phyloP scores from a whole-genome alignment of 2,329 filamentous ascomycete genomes.

The Neocatenulostroma microsporum region DNA sequence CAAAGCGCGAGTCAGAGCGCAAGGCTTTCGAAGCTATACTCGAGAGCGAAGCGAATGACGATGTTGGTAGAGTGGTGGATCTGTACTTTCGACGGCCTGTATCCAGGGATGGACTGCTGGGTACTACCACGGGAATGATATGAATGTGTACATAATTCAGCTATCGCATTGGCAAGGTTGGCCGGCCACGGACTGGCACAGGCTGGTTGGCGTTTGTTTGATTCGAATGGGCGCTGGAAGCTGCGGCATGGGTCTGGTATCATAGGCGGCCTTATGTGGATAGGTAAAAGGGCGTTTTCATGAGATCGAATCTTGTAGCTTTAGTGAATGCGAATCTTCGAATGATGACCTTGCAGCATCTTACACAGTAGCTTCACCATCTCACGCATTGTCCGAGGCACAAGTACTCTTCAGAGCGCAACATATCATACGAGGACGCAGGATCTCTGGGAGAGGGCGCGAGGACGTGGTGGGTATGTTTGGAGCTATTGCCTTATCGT shows the following conservation, averaged over 20 bases:
- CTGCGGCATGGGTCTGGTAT: slow-evolving; percentile 3
- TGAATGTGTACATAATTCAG: slow-evolving; percentile 5
- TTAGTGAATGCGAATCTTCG: no score
- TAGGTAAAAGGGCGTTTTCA: no score
- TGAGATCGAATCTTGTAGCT: no score
- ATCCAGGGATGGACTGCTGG: neutral
- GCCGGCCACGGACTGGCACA: neutral
- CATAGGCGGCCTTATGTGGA: slow-evolving; percentile 1
- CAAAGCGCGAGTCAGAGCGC: no score
- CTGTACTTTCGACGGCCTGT: neutral
- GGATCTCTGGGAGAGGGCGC: no score
- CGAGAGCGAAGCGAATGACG: neutral
- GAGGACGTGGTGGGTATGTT: no score
- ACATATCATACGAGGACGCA: no score
- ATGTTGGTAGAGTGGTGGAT: neutral
- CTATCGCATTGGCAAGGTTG: neutral
- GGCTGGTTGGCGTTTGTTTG: neutral
- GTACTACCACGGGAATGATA: slow-evolving; percentile 1
- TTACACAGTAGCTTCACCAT: no score
- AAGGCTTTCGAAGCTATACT: neutral
- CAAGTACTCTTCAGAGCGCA: no score
- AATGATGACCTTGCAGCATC: no score
- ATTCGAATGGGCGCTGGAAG: neutral
- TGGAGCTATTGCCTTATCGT: no score
- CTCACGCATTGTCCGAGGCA: no score